Conservation (phyloP, 1,139 yeast species). For the Saccharomycopsis hybrid region DNA sequence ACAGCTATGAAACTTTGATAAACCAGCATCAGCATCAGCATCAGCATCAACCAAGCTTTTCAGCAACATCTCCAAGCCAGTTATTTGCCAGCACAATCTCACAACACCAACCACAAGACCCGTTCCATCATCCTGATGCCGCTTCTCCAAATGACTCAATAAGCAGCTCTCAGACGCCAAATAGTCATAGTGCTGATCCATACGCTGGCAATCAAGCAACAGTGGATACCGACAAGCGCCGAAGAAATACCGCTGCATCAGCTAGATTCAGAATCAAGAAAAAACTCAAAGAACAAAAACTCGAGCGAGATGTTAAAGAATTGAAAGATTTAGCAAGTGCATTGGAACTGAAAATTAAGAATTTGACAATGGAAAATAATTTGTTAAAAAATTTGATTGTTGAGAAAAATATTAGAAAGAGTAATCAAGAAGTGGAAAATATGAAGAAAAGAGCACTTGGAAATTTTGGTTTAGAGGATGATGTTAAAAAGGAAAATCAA, state of each 20-base stretch:
- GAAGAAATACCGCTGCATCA: conserved; percentile 57
- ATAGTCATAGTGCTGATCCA: conserved; percentile 32
- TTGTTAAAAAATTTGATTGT: conserved; percentile 43
- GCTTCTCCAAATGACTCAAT: neutral
- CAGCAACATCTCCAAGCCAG: neutral
- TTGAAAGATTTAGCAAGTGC: conserved; percentile 33
- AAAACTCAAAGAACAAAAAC: conserved; percentile 52
- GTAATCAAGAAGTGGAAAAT: conserved; percentile 21
- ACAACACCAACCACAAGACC: neutral
- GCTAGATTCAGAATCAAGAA: conserved; percentile 58
- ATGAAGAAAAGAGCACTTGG: conserved; percentile 20
- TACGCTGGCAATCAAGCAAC: conserved; percentile 43
- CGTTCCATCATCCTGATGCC: neutral
- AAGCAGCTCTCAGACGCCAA: conserved; percentile 36
- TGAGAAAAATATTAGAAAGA: conserved; percentile 40
- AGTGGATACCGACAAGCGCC: conserved; percentile 48
- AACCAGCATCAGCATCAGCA: neutral
- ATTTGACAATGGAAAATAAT: conserved; percentile 43
- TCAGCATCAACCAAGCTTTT: conserved; percentile 1
- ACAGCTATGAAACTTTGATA: neutral
- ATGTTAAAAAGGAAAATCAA: no score
- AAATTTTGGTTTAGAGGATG: conserved; percentile 3
- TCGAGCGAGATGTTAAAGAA: conserved; percentile 44
- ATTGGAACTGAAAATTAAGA: conserved; percentile 41
- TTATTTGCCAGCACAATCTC: neutral